These are phyloP conservation scores for Lactarius akahatsu DNA, from an alignment of 768 basidiomycete genomes.

Conservation along the genomic window DNA sequence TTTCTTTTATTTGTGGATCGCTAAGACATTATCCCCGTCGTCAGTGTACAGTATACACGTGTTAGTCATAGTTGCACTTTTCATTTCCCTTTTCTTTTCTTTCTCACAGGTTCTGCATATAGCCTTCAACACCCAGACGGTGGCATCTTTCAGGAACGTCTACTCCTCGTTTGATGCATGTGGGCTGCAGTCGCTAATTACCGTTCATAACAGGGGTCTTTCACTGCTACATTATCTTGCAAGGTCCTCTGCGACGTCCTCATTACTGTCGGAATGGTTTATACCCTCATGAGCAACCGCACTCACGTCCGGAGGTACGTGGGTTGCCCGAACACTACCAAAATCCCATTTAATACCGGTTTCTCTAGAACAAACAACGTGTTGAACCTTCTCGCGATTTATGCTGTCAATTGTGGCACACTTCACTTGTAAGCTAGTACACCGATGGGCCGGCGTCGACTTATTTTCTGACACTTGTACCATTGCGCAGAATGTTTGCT, in stretches of 20 bases:
- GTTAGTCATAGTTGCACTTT: too few relatives aligned
- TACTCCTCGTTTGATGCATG: background rate
- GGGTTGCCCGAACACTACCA: too few relatives aligned
- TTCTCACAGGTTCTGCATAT: background rate
- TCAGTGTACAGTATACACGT: too few relatives aligned
- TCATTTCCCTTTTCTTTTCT: too few relatives aligned
- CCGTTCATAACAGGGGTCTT: background rate
- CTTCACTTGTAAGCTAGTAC: background rate
- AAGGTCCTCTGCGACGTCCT: too few relatives aligned
- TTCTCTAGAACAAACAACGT: background rate
- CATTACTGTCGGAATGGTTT: too few relatives aligned
- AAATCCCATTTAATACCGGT: background rate
- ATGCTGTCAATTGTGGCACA: conserved; percentile 4
- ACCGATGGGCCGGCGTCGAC: background rate
- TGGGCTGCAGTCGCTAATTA: too few relatives aligned
- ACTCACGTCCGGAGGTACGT: too few relatives aligned
- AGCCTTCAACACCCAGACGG: background rate
- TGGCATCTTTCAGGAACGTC: background rate
- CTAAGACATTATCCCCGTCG: too few relatives aligned
- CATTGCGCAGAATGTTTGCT: background rate
- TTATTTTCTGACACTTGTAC: background rate
- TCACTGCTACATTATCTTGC: too few relatives aligned
- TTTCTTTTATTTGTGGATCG: too few relatives aligned
- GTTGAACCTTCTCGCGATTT: background rate
- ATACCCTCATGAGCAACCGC: too few relatives aligned